Conservation (phyloP, 495 filamentous ascomycete species). For the Tricharina praecox region DNA sequence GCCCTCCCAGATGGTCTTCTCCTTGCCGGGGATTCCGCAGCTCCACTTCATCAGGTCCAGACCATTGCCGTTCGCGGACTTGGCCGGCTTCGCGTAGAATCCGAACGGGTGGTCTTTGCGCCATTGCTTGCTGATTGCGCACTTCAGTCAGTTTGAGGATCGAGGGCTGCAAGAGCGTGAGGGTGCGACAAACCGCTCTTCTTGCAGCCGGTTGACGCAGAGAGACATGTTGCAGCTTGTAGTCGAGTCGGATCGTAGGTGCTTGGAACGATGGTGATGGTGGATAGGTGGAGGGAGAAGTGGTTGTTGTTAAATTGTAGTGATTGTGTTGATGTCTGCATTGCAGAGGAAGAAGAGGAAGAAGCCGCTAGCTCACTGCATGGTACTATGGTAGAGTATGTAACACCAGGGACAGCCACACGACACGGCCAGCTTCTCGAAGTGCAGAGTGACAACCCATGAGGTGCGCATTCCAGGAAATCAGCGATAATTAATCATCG, state of each 20-base stretch:
- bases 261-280: not conserved
- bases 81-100: conserved; percentile 79
- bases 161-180: conserved; percentile 10
- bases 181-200: conserved; percentile 53
- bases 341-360: no score
- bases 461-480: no score
- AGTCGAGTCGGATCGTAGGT: not conserved
- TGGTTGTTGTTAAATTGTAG: no score
- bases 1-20: conserved; percentile 92
- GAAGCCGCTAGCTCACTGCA: no score
- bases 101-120: conserved; percentile 92
- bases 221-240: conserved; percentile 50
- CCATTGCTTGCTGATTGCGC: conserved; percentile 68
- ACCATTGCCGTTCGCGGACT: conserved; percentile 58
- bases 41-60: conserved; percentile 93
- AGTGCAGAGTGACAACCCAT: no score
- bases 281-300: not conserved
- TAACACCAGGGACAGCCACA: no score
- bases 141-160: conserved; percentile 3
- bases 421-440: no score
- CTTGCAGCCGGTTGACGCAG: conserved; percentile 71
- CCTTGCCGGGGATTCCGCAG: conserved; percentile 87
- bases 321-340: no score
- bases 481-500: no score
- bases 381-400: no score